A percentile compares a stretch with the other conserved stretches of the same genome.
phyloP scores from a whole-genome alignment of 1,284 basidiomycete genomes.

The Anthracocystis panici-leucophaei region DNA sequence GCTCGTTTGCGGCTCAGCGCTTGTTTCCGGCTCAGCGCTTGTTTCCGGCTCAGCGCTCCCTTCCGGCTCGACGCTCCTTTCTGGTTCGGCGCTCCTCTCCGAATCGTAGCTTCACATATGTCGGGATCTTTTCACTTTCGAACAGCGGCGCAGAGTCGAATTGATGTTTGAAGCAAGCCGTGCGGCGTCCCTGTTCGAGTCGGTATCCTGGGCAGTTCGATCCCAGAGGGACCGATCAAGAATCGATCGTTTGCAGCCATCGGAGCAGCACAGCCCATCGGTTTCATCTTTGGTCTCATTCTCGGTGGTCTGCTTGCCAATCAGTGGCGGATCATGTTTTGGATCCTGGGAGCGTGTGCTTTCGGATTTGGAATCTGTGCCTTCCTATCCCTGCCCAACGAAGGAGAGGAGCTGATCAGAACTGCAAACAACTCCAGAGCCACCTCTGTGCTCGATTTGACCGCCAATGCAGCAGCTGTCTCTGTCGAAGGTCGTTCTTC shows the following conservation, averaged over 20 bases:
- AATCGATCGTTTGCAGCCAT: slow-evolving; percentile 66
- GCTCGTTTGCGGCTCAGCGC: too few species aligned
- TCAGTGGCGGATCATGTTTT: slow-evolving; percentile 77
- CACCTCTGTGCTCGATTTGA: slow-evolving; percentile 19
- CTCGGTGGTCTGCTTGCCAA: slow-evolving; percentile 77
- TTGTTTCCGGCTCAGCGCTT: too few species aligned
- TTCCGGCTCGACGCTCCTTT: too few species aligned
- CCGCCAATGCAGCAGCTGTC: slow-evolving; percentile 1
- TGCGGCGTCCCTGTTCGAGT: too few species aligned
- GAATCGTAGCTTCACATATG: too few species aligned
- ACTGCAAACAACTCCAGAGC: slow-evolving; percentile 11
- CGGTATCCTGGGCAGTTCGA: slow-evolving; percentile 65
- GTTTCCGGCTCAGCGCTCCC: too few species aligned
- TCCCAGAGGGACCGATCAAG: slow-evolving; percentile 67
- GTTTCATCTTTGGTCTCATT: slow-evolving; percentile 74
- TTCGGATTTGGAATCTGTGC: slow-evolving; percentile 74
- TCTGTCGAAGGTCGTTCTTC: slow-evolving; percentile 12
- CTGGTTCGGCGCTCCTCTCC: too few species aligned
- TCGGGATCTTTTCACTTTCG: too few species aligned
- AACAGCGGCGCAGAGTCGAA: slow-evolving; percentile 63
- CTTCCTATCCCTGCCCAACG: slow-evolving; percentile 70
- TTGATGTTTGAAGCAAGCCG: too few species aligned
- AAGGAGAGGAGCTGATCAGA: slow-evolving; percentile 45
- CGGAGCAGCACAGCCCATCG: slow-evolving; percentile 80
- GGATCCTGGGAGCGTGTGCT: slow-evolving; percentile 74